Evolutionary conservation across 192 early-diverging fungal species (phyloP).

Genomic region (Backusella morwellensis): DNA sequence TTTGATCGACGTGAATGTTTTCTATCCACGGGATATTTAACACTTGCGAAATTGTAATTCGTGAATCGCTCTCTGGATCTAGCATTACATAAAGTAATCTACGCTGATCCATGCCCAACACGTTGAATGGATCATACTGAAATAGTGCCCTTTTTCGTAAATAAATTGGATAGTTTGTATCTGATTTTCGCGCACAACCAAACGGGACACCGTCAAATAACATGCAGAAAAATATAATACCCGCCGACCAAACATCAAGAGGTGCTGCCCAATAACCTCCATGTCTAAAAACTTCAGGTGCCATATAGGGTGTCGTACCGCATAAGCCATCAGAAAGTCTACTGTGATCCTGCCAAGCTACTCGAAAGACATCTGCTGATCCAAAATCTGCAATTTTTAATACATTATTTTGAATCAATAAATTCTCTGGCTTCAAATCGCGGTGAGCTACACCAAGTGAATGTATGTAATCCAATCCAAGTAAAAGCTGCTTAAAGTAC

Average conservation of each 20-base stretch:
- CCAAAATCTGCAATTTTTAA: constrained; percentile 99
- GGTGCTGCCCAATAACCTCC: neutral
- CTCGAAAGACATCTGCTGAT: constrained; percentile 89
- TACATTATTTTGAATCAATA: constrained; percentile 68
- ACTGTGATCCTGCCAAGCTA: constrained; percentile 66
- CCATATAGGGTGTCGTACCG: constrained; percentile 96
- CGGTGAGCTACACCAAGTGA: constrained; percentile 94
- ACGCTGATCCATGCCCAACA: neutral
- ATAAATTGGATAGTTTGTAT: constrained; percentile 7
- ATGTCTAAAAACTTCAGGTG: constrained; percentile 62
- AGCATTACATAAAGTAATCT: neutral
- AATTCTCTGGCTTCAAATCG: constrained; percentile 83
- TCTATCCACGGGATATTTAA: constrained; percentile 12
- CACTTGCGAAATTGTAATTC: neutral
- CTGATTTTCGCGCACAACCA: neutral
- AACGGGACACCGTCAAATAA: neutral
- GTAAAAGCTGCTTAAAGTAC: constrained; percentile 90
- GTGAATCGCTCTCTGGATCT: neutral
- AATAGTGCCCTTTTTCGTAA: neutral
- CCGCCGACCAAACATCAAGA: constrained; percentile 84
- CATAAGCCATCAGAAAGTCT: constrained; percentile 83
- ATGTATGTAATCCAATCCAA: constrained; percentile 89
- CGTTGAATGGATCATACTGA: neutral
- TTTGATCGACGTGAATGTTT: neutral
- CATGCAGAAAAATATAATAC: constrained; percentile 87